Evolutionary conservation across 805 yeast species (phyloP).

Genomic region (Candida khao-thaluensis): DNA sequence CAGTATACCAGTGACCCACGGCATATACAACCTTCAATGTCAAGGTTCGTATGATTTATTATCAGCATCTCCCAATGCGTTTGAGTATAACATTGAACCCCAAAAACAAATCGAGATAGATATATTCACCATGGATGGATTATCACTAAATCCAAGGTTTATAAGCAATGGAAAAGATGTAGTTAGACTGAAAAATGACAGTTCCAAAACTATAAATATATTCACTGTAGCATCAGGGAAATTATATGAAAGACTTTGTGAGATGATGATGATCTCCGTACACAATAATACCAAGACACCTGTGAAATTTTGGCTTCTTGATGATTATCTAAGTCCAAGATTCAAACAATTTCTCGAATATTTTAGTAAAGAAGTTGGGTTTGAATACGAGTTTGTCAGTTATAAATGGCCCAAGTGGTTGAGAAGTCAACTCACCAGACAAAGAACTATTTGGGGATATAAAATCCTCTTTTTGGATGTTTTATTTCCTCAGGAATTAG

Average conservation of each 20-base stretch:
- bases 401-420: conserved; percentile 95
- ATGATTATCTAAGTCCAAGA: conserved; percentile 72
- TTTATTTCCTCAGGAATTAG: conserved; percentile 74
- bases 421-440: conserved; percentile 71
- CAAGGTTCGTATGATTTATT: conserved; percentile 22
- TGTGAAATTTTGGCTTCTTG: conserved; percentile 84
- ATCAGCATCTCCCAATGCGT: conserved; percentile 44
- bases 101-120: conserved; percentile 26
- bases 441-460: conserved; percentile 83
- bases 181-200: no score
- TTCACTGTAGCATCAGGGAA: conserved; percentile 85
- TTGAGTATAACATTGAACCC: conserved; percentile 29
- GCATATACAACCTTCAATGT: conserved; percentile 55
- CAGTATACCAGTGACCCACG: conserved; percentile 75
- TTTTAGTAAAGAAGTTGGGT: conserved; percentile 57
- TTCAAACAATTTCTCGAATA: conserved; percentile 60
- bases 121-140: conserved; percentile 46
- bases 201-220: conserved; percentile 57
- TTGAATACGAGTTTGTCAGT: conserved; percentile 73
- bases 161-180: conserved; percentile 20
- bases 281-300: conserved; percentile 58
- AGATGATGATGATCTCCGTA: conserved; percentile 81
- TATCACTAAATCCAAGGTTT: conserved; percentile 45
- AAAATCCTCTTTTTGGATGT: conserved; percentile 86
- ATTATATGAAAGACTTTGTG: conserved; percentile 67